phyloP scores from a whole-genome alignment of 2,329 filamentous ascomycete genomes.

The Clonostachys rosea region DNA sequence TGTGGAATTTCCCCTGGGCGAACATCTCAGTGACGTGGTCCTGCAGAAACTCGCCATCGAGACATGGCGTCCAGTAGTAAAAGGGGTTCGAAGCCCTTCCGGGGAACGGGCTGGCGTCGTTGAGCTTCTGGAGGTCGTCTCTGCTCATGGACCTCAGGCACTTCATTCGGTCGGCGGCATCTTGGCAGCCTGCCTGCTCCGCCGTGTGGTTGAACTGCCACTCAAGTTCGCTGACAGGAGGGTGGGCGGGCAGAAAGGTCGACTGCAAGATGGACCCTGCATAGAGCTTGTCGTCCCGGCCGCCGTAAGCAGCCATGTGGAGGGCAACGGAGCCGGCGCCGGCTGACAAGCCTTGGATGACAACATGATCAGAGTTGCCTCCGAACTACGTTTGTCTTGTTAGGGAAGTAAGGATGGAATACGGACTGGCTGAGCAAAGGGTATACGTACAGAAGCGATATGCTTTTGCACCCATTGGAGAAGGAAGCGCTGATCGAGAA shows the following conservation, averaged over 20 bases:
- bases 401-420: neutral
- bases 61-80: slow-evolving; percentile 47
- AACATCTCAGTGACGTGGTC: slow-evolving; percentile 36
- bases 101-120: slow-evolving; percentile 31
- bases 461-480: slow-evolving; percentile 58
- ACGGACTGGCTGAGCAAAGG: neutral
- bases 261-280: slow-evolving; percentile 39
- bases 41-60: slow-evolving; percentile 39
- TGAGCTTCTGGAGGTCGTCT: slow-evolving; percentile 30
- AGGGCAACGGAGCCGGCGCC: slow-evolving; percentile 54
- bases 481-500: slow-evolving; percentile 58
- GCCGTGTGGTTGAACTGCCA: slow-evolving; percentile 38
- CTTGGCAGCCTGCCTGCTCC: slow-evolving; percentile 25
- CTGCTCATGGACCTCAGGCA: slow-evolving; percentile 34
- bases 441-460: slow-evolving; percentile 37
- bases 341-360: slow-evolving; percentile 57
- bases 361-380: slow-evolving; percentile 53
- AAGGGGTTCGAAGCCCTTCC: slow-evolving; percentile 24
- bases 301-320: slow-evolving; percentile 42
- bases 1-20: slow-evolving; percentile 28
- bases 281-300: slow-evolving; percentile 38
- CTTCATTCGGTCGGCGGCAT: slow-evolving; percentile 21
- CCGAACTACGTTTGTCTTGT: slow-evolving; percentile 44
- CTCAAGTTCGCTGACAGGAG: slow-evolving; percentile 34
- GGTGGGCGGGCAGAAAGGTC: slow-evolving; percentile 44